Percentiles rank a stretch among this genome's conserved stretches.
These are phyloP conservation scores for Colletotrichum trifolii DNA, from an alignment of 2,329 filamentous ascomycete genomes.

Conservation along the genomic window DNA sequence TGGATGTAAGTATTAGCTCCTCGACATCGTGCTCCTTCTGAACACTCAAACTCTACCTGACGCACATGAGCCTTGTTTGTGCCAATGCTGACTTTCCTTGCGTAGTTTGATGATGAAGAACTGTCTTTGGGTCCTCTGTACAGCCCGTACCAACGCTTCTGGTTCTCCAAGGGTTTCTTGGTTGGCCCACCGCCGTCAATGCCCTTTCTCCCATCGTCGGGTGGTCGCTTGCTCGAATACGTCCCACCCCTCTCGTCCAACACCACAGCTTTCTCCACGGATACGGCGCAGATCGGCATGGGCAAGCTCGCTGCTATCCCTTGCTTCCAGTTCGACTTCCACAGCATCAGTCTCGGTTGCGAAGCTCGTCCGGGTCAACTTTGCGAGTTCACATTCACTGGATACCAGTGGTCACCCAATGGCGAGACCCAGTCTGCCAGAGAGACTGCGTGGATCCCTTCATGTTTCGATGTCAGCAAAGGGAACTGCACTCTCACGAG, in stretches of 20 bases:
- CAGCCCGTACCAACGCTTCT: slow-evolving; percentile 52
- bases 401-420: slow-evolving; percentile 48
- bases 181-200: slow-evolving; percentile 48
- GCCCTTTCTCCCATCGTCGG: slow-evolving; percentile 51
- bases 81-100: not conserved
- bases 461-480: slow-evolving; percentile 46
- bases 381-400: slow-evolving; percentile 56
- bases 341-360: slow-evolving; percentile 52
- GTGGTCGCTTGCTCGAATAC: slow-evolving; percentile 53
- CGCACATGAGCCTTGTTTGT: too few species aligned
- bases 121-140: slow-evolving; percentile 50
- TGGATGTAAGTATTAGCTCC: slow-evolving; percentile 47
- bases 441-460: slow-evolving; percentile 53
- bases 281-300: slow-evolving; percentile 53
- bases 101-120: slow-evolving; percentile 52
- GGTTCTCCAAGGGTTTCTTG: slow-evolving; percentile 56
- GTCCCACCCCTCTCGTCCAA: slow-evolving; percentile 49
- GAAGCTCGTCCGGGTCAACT: slow-evolving; percentile 43
- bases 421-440: slow-evolving; percentile 43
- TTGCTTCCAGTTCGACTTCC: slow-evolving; percentile 54
- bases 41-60: too few species aligned
- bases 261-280: slow-evolving; percentile 40
- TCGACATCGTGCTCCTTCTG: too few species aligned
- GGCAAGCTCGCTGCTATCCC: slow-evolving; percentile 49
- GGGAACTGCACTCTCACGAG: slow-evolving; percentile 49